These are phyloP conservation scores for Magnaporthiopsis poae DNA, from an alignment of 2,329 filamentous ascomycete genomes.

Conservation along the genomic window DNA sequence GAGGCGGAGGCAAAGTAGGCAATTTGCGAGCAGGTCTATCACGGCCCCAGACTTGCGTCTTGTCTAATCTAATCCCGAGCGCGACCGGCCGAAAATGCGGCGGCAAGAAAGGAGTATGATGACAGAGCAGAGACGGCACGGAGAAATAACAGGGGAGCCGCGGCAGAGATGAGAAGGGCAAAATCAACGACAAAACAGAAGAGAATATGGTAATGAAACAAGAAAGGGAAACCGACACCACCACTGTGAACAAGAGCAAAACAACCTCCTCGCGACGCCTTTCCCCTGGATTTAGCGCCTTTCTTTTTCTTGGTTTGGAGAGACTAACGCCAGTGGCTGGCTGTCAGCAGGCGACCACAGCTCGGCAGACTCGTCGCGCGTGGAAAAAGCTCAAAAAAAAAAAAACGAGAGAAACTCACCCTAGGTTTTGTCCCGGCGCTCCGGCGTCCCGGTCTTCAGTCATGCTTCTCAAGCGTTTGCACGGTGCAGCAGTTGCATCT, in stretches of 20 bases:
- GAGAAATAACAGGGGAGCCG: neutral
- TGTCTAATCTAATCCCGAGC: neutral
- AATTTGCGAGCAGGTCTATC: neutral
- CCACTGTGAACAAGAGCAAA: neutral
- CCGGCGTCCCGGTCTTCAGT: neutral
- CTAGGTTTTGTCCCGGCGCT: neutral
- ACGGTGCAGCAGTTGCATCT: neutral
- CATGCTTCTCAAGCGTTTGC: neutral
- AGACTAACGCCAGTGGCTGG: too few relatives aligned
- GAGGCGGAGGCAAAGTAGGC: neutral
- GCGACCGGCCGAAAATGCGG: neutral
- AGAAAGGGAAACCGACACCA: neutral
- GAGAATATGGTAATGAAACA: neutral
- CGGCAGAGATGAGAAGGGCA: neutral
- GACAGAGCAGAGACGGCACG: neutral
- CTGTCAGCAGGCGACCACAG: neutral
- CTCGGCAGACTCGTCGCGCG: neutral
- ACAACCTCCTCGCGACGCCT: neutral
- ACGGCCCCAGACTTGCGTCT: neutral
- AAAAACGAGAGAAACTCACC: neutral
- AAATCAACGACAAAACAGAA: neutral
- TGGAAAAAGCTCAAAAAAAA: neutral
- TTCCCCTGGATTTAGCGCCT: neutral
- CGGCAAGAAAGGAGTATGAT: too few relatives aligned
- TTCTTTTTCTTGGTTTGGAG: neutral